Conservation (phyloP, 768 basidiomycete genomes). For the Calocybe cyanea region DNA sequence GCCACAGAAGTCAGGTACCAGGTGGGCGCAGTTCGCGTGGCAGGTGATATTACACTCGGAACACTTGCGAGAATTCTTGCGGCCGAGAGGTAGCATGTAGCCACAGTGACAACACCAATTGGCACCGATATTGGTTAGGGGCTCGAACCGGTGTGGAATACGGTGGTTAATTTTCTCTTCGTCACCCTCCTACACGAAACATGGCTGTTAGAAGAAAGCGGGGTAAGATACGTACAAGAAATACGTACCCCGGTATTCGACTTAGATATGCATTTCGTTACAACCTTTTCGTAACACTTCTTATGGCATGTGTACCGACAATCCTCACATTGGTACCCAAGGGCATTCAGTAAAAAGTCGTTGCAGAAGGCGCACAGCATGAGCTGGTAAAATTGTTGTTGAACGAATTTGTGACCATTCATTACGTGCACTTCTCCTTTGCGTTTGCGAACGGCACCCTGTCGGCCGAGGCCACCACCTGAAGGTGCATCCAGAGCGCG, state of each 20-base stretch:
- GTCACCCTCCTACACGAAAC: constrained; percentile 73
- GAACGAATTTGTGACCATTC: constrained; percentile 99
- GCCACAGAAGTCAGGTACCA: constrained; percentile 98
- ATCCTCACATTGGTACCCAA: constrained; percentile 99
- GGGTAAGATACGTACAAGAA: neutral
- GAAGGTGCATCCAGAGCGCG: constrained; percentile 85
- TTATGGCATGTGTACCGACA: constrained; percentile 99
- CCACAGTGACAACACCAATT: constrained; percentile 99
- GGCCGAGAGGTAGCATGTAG: constrained; percentile 93
- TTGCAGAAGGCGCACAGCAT: constrained; percentile 98
- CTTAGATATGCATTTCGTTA: constrained; percentile 99
- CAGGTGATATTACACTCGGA: constrained; percentile 96
- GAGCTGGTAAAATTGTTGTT: constrained; percentile 96
- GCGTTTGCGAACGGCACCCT: constrained; percentile 96
- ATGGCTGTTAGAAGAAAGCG: neutral
- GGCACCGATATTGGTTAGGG: constrained; percentile 93
- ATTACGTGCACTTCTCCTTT: constrained; percentile 99
- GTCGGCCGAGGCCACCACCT: constrained; percentile 92
- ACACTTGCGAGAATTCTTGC: constrained; percentile 95
- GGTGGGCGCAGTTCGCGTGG: constrained; percentile 95
- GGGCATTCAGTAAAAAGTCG: constrained; percentile 95
- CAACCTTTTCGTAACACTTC: constrained; percentile 98
- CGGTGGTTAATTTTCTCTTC: constrained; percentile 99
- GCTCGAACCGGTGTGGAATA: constrained; percentile 97
- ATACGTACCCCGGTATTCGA: constrained; percentile 84